Evolutionary conservation across 495 filamentous ascomycete species (phyloP).

Genomic region (Melanomma pulvis-pyrius): DNA sequence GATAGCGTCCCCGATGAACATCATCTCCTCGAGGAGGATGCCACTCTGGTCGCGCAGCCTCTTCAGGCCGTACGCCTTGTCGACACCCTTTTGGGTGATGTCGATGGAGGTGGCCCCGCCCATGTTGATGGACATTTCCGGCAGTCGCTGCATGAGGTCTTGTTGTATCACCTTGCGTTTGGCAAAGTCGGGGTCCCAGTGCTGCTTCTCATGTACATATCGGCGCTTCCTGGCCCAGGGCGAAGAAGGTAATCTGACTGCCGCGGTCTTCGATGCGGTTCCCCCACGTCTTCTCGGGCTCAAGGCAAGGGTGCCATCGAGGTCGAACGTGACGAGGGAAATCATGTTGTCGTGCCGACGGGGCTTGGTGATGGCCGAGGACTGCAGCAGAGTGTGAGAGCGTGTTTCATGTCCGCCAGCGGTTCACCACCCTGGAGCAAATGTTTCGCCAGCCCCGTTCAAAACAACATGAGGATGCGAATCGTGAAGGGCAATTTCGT

Average conservation of each 20-base stretch:
- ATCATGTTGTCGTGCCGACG: slow-evolving; percentile 8
- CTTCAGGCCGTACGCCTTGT: slow-evolving; percentile 41
- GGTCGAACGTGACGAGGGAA: slow-evolving; percentile 26
- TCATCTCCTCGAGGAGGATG: slow-evolving; percentile 37
- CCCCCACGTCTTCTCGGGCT: slow-evolving; percentile 41
- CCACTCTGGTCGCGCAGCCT: slow-evolving; percentile 33
- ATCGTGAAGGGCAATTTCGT: too few relatives aligned
- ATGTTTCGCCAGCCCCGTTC: too few relatives aligned
- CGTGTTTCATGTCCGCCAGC: slow-evolving; percentile 3
- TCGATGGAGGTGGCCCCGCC: slow-evolving; percentile 41
- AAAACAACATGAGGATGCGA: too few relatives aligned
- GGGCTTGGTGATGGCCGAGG: background rate
- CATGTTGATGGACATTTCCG: slow-evolving; percentile 40
- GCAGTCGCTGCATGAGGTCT: slow-evolving; percentile 34
- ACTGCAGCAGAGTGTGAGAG: background rate
- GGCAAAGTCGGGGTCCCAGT: slow-evolving; percentile 39
- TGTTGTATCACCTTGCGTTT: slow-evolving; percentile 39
- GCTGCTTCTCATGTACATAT: slow-evolving; percentile 31
- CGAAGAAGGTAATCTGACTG: slow-evolving; percentile 42
- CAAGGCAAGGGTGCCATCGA: slow-evolving; percentile 27
- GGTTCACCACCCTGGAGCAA: slow-evolving; percentile 6
- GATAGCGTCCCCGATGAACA: slow-evolving; percentile 41
- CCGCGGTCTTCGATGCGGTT: slow-evolving; percentile 40
- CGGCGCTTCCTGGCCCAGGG: slow-evolving; percentile 40
- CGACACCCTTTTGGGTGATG: slow-evolving; percentile 38